Evolutionary conservation across 345 rosid species (phyloP).

Genomic region (Citrus hindsii): DNA sequence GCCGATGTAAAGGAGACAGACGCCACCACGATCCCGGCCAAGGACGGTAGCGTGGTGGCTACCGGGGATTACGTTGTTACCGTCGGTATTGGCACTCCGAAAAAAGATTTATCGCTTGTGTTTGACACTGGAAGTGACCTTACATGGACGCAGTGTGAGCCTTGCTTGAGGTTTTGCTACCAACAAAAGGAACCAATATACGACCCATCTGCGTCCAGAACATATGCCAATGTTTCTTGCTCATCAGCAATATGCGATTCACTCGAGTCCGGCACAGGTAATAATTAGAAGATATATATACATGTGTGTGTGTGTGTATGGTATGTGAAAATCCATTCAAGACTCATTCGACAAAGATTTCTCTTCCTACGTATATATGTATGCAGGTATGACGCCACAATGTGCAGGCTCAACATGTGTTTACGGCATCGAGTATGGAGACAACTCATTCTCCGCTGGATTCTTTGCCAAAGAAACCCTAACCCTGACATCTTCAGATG

Average conservation of each 20-base stretch:
- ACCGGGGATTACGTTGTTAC: constrained; percentile 49
- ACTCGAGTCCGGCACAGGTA: constrained; percentile 53
- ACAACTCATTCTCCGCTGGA: constrained; percentile 59
- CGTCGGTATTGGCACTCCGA: constrained; percentile 65
- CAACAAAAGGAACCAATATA: constrained; percentile 47
- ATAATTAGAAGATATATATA: neutral
- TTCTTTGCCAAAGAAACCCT: constrained; percentile 58
- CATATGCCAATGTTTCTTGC: constrained; percentile 64
- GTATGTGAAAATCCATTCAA: too few relatives aligned
- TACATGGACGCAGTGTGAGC: constrained; percentile 66
- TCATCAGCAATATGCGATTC: constrained; percentile 36
- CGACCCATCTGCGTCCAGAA: constrained; percentile 37
- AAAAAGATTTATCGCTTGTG: constrained; percentile 34
- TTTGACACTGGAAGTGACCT: constrained; percentile 73
- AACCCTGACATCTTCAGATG: constrained; percentile 44
- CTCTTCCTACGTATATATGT: too few relatives aligned
- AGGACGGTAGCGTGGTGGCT: constrained; percentile 48
- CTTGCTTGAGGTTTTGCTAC: constrained; percentile 47
- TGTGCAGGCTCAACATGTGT: constrained; percentile 64
- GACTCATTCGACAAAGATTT: too few relatives aligned
- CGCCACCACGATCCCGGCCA: constrained; percentile 47
- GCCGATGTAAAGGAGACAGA: constrained; percentile 21
- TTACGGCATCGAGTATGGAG: constrained; percentile 74
- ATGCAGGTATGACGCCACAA: constrained; percentile 30
- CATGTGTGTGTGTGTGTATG: too few relatives aligned